Evolutionary conservation across 2,329 filamentous ascomycete species (phyloP).

Genomic region (Neofusicoccum laricinum): DNA sequence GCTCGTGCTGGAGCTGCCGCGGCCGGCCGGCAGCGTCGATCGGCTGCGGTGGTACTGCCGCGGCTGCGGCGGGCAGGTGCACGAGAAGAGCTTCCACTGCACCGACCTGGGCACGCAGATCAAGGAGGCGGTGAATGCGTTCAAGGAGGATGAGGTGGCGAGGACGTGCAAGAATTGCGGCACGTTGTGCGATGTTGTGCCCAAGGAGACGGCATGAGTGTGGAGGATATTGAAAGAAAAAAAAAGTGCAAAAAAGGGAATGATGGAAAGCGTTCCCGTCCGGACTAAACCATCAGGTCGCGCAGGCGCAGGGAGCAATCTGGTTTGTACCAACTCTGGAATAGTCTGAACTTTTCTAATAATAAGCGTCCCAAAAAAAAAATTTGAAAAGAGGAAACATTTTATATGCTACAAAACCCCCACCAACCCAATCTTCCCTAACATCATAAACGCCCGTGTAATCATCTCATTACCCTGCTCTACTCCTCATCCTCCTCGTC

Average conservation of each 20-base stretch:
- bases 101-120: constrained; percentile 92
- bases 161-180: constrained; percentile 79
- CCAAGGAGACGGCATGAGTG: constrained; percentile 33
- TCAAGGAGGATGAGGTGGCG: constrained; percentile 66
- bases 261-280: too few species aligned
- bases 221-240: too few species aligned
- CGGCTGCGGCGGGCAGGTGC: constrained; percentile 67
- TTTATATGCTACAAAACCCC: not conserved
- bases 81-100: constrained; percentile 85
- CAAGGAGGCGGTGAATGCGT: constrained; percentile 82
- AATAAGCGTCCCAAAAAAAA: too few species aligned
- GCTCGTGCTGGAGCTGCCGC: constrained; percentile 82
- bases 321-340: too few species aligned
- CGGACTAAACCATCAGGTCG: too few species aligned
- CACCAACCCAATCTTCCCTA: too few species aligned
- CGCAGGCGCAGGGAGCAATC: too few species aligned
- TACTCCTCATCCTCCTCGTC: constrained; percentile 57
- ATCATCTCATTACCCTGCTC: not conserved
- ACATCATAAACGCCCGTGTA: not conserved
- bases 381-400: not conserved
- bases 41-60: constrained; percentile 88
- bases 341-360: too few species aligned
- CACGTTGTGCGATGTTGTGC: constrained; percentile 67
- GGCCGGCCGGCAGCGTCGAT: constrained; percentile 69
- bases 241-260: too few species aligned